Conservation (phyloP, 2,329 filamentous ascomycete species). For the Microcyclosporella mali region DNA sequence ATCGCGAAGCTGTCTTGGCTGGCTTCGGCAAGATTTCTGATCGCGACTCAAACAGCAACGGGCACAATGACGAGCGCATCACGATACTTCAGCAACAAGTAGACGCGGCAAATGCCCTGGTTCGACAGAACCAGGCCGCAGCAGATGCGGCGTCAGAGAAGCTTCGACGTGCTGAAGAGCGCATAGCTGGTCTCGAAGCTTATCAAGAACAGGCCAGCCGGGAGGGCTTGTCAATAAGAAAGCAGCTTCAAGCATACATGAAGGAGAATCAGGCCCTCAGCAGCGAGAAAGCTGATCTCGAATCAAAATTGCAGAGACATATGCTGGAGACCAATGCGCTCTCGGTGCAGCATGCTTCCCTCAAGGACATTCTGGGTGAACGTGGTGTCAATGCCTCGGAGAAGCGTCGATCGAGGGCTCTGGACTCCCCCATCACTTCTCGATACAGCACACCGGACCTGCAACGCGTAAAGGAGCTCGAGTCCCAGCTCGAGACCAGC, state of each 20-base stretch:
- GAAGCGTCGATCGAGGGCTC: slow-evolving; percentile 61
- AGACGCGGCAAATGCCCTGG: slow-evolving; percentile 67
- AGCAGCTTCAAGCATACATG: slow-evolving; percentile 79
- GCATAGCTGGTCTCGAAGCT: slow-evolving; percentile 90
- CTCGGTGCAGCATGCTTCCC: slow-evolving; percentile 81
- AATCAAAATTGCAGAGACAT: slow-evolving; percentile 74
- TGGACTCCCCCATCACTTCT: slow-evolving; percentile 59
- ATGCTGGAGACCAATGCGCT: slow-evolving; percentile 93
- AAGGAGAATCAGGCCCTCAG: slow-evolving; percentile 79
- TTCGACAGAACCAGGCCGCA: slow-evolving; percentile 81
- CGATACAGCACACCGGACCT: slow-evolving; percentile 73
- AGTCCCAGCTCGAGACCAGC: slow-evolving; percentile 75
- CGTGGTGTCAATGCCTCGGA: slow-evolving; percentile 76
- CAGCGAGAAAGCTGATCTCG: slow-evolving; percentile 72
- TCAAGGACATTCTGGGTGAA: slow-evolving; percentile 88
- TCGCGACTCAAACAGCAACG: slow-evolving; percentile 46
- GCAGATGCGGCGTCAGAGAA: slow-evolving; percentile 83
- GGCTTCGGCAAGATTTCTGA: slow-evolving; percentile 70
- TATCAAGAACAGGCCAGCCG: slow-evolving; percentile 97
- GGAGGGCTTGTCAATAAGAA: slow-evolving; percentile 81
- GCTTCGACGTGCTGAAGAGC: slow-evolving; percentile 85
- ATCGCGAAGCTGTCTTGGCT: slow-evolving; percentile 73
- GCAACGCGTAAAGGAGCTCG: slow-evolving; percentile 72
- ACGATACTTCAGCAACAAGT: slow-evolving; percentile 73
- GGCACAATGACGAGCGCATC: slow-evolving; percentile 59